Base-by-base conservation (phyloP, 768 basidiomycete genomes). In the Multifurca ochricompacta region DNA sequence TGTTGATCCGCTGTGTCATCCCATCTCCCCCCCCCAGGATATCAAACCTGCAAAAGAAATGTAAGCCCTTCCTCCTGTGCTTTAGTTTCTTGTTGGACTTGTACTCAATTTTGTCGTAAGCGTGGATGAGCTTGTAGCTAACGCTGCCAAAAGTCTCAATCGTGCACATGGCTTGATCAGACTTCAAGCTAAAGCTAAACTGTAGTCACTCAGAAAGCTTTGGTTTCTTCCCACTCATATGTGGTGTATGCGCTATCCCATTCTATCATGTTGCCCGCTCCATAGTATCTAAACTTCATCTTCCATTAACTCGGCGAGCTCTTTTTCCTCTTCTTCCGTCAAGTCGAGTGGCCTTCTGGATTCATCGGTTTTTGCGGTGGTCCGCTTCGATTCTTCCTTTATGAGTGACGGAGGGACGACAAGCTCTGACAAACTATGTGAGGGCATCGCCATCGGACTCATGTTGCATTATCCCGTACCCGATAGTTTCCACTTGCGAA, bases 241-340 rank as follows among this genome's bases (percentile, higher is more conserved):
- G 6, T 8, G 13, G 1, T 46, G 44, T 18, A 31, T 16, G 23
- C 14, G 31, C 21, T 21, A 25, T 32, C 34, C 18, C 6, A n/a
- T 31, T 27, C 23, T 40, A 50, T 32, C 16, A n/a, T 37, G 28
- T 44, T 46, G 4, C 28, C n/a, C 21, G 11, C 6, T 13, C 5
- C 16, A 48, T 10, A 7, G 9, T 23, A 51, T 25, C 3, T 40
- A 52, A 14, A 42, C 40, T 27, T 66, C 64, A 3, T 66, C 66
- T 35, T 66, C 74, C 77, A 87, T 78, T 34, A 96, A 68, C 64
- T 92, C 91, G 34, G 83, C 92, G 19, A 97, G 73, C 67, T 96
- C 92, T 19, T 80, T 76, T 63, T 93, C 91, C 68, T 96, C 94
- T 48, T 95, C 94, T 63, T 86, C 90, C 9, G 92, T 87, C 68